A percentile compares a stretch with the other conserved stretches of the same genome.
These are phyloP conservation scores for Sporisorium scitamineum DNA, from an alignment of 1,284 basidiomycete genomes.

Conservation along the genomic window DNA sequence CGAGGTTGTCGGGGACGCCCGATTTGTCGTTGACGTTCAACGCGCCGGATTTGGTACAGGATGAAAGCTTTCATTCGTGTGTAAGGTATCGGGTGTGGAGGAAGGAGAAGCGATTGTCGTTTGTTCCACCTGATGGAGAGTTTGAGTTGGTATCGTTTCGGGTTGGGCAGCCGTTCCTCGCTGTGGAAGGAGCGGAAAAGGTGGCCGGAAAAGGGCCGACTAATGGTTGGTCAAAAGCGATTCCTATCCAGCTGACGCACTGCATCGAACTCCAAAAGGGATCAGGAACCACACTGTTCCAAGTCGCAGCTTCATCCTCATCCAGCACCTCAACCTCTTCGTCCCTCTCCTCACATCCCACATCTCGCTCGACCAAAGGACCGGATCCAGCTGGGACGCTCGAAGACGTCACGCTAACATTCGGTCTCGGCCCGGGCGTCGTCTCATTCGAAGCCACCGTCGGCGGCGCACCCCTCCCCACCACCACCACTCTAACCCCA, in stretches of 20 bases:
- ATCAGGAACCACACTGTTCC: conserved; percentile 20
- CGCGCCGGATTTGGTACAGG: conserved; percentile 76
- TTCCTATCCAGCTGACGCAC: conserved; percentile 19
- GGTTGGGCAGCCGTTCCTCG: conserved; percentile 69
- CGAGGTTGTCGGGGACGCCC: conserved; percentile 69
- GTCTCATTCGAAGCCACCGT: conserved; percentile 53
- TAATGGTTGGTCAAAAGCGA: conserved; percentile 34
- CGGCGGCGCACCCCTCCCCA: conserved; percentile 24
- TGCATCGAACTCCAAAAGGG: conserved; percentile 34
- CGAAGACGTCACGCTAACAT: conserved; percentile 53
- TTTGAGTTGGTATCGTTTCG: conserved; percentile 55
- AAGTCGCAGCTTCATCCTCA: conserved; percentile 19
- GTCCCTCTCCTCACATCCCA: conserved; percentile 5
- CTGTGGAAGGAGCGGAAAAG: conserved; percentile 1
- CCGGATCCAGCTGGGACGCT: conserved; percentile 24
- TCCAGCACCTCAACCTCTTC: conserved; percentile 9
- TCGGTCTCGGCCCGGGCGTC: conserved; percentile 51
- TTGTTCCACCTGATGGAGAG: conserved; percentile 62
- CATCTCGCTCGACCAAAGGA: conserved; percentile 2
- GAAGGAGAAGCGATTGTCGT: conserved; percentile 46
- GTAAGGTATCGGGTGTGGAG: conserved; percentile 82
- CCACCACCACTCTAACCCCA: conserved; percentile 1
- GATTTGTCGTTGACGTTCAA: conserved; percentile 54
- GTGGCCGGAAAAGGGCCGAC: conserved; percentile 13
- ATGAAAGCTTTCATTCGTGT: conserved; percentile 90